These are phyloP conservation scores for Tilletiaria anomala DNA, from an alignment of 1,284 basidiomycete species.

Conservation along the genomic window DNA sequence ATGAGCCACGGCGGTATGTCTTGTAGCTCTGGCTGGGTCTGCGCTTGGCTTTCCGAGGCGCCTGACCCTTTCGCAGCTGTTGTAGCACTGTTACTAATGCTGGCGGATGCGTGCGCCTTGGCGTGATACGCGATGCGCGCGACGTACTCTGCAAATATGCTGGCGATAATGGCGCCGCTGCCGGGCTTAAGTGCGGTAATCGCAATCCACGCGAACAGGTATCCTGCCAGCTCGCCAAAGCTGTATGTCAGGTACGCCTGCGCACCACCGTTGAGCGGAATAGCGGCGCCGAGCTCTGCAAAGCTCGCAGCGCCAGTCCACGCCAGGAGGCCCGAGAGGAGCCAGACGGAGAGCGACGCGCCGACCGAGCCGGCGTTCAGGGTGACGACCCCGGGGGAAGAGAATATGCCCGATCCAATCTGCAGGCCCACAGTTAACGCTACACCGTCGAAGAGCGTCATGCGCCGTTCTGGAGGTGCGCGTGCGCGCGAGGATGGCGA, in stretches of 20 bases:
- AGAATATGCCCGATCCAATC: conserved; percentile 36
- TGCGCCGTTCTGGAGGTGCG: conserved; percentile 4
- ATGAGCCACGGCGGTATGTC: conserved; percentile 81
- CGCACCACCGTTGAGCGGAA: conserved; percentile 45
- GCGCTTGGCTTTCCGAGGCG: too few relatives aligned
- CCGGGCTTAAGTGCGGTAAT: conserved; percentile 46
- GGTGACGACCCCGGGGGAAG: conserved; percentile 35
- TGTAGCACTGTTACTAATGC: too few relatives aligned
- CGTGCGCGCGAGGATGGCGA: background rate
- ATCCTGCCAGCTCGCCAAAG: conserved; percentile 54
- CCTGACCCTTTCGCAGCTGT: too few relatives aligned
- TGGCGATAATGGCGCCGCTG: conserved; percentile 46
- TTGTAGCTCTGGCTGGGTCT: too few relatives aligned
- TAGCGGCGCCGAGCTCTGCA: conserved; percentile 47
- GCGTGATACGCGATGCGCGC: conserved; percentile 47
- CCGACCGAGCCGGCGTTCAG: conserved; percentile 32
- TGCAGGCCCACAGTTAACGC: conserved; percentile 34
- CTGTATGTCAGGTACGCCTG: conserved; percentile 61
- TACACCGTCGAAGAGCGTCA: conserved; percentile 14
- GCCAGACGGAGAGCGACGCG: conserved; percentile 29
- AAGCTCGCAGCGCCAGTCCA: conserved; percentile 46
- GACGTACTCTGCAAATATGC: conserved; percentile 58
- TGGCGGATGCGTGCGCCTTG: conserved; percentile 6
- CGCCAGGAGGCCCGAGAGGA: conserved; percentile 24
- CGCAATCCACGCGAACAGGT: conserved; percentile 43